Conservation (phyloP, 78 protist genomes). For the Dictyostelium citrinum region DNA sequence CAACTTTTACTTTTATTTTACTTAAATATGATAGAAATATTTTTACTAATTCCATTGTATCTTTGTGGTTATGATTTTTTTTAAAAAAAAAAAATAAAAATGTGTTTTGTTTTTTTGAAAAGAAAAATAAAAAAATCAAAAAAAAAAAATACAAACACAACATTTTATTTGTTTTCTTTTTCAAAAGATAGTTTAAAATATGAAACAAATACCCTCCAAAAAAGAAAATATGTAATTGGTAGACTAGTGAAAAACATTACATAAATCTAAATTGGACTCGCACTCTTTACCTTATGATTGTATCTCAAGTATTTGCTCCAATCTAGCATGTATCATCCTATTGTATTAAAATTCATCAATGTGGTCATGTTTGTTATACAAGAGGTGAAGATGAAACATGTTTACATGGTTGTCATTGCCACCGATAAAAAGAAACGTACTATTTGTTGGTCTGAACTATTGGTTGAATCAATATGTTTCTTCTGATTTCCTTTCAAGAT, state of each 20-base stretch:
- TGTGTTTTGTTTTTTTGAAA: too few relatives aligned
- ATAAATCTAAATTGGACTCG: slow-evolving; percentile 23
- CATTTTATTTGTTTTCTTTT: too few relatives aligned
- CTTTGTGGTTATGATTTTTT: too few relatives aligned
- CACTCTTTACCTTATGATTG: slow-evolving; percentile 23
- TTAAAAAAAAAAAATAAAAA: too few relatives aligned
- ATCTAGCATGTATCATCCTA: slow-evolving; percentile 12
- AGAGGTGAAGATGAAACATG: slow-evolving; percentile 73
- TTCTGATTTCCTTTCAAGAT: too few relatives aligned
- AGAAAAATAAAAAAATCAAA: too few relatives aligned
- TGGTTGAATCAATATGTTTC: slow-evolving; percentile 65
- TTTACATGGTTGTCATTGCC: slow-evolving; percentile 59
- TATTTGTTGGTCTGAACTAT: slow-evolving; percentile 85
- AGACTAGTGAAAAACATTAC: too few relatives aligned
- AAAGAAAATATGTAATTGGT: too few relatives aligned
- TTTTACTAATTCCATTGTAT: background rate
- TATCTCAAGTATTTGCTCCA: slow-evolving; percentile 26
- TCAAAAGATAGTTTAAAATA: too few relatives aligned
- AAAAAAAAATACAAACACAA: too few relatives aligned
- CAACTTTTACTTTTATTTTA: background rate
- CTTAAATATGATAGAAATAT: background rate
- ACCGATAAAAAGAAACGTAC: slow-evolving; percentile 39
- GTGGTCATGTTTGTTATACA: slow-evolving; percentile 82
- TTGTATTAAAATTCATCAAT: slow-evolving; percentile 53
- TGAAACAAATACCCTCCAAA: too few relatives aligned